Evolutionary conservation across 179 eudicot species (phyloP).

Genomic region (Patellifolia procumbens): DNA sequence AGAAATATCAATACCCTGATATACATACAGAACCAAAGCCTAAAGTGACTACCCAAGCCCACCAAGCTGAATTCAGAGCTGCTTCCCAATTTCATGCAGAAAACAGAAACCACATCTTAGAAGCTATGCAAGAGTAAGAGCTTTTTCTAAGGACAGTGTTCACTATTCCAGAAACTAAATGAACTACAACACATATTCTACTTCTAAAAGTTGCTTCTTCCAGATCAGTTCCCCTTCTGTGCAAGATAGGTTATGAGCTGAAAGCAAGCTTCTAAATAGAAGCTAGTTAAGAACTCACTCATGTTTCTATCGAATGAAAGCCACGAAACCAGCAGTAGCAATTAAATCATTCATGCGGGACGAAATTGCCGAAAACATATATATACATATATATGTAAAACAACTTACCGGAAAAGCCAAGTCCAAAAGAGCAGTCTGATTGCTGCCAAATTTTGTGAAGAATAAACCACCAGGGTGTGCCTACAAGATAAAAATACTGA

Average conservation of each 20-base stretch:
- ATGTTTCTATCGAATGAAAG: not conserved
- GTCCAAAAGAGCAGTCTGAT: constrained; percentile 91
- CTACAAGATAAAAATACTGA: constrained; percentile 45
- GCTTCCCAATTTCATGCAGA: not conserved
- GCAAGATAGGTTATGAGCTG: not conserved
- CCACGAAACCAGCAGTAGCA: not conserved
- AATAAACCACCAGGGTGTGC: constrained; percentile 88
- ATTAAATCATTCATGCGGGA: not conserved
- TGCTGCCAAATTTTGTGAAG: constrained; percentile 91
- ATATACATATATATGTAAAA: not conserved
- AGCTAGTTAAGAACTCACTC: not conserved
- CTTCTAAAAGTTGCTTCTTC: not conserved
- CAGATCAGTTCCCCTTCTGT: too few relatives aligned
- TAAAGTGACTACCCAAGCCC: not conserved
- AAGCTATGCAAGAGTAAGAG: not conserved
- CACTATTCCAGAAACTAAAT: too few relatives aligned
- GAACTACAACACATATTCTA: not conserved
- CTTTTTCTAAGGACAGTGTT: not conserved
- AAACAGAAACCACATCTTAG: not conserved
- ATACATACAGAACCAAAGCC: not conserved
- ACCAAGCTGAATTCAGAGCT: too few relatives aligned
- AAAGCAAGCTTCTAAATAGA: not conserved
- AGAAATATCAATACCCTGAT: not conserved
- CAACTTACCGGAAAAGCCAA: constrained; percentile 74
- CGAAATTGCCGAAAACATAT: not conserved